Percentiles rank a stretch among this genome's conserved stretches.
phyloP scores from a whole-genome alignment of 495 filamentous ascomycete genomes.

The Daldinia grandis region DNA sequence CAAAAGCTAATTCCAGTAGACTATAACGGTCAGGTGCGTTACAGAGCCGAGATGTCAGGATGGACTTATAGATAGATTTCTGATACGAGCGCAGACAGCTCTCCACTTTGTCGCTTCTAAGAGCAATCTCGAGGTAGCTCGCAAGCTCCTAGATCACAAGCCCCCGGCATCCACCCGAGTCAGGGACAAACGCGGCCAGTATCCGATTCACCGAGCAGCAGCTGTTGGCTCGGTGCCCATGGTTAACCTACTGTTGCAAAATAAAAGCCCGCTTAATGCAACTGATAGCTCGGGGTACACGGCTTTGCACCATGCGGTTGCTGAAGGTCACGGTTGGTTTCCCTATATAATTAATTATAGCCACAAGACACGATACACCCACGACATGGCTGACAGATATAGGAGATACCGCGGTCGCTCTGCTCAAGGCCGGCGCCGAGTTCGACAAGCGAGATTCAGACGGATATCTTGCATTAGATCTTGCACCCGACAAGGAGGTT shows the following conservation, averaged over 20 bases:
- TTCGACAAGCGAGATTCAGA: conserved; percentile 78
- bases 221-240: conserved; percentile 87
- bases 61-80: neutral
- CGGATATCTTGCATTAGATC: conserved; percentile 76
- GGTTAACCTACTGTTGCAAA: conserved; percentile 78
- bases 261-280: conserved; percentile 84
- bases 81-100: conserved; percentile 66
- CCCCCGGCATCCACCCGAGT: conserved; percentile 78
- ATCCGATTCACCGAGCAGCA: conserved; percentile 89
- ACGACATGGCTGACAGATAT: conserved; percentile 1
- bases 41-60: conserved; percentile 1
- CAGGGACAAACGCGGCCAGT: conserved; percentile 83
- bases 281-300: conserved; percentile 87
- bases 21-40: conserved; percentile 65
- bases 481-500: conserved; percentile 78
- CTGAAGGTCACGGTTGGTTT: conserved; percentile 79
- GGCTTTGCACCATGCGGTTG: conserved; percentile 90
- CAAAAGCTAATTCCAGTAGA: conserved; percentile 43
- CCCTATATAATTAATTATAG: neutral
- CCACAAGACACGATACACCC: neutral
- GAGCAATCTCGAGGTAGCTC: conserved; percentile 79
- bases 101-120: conserved; percentile 95
- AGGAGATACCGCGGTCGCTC: conserved; percentile 80
- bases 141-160: conserved; percentile 75
- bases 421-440: conserved; percentile 87